Conservation (phyloP, 2,329 filamentous ascomycete genomes). For the Trichoderma sp. region DNA sequence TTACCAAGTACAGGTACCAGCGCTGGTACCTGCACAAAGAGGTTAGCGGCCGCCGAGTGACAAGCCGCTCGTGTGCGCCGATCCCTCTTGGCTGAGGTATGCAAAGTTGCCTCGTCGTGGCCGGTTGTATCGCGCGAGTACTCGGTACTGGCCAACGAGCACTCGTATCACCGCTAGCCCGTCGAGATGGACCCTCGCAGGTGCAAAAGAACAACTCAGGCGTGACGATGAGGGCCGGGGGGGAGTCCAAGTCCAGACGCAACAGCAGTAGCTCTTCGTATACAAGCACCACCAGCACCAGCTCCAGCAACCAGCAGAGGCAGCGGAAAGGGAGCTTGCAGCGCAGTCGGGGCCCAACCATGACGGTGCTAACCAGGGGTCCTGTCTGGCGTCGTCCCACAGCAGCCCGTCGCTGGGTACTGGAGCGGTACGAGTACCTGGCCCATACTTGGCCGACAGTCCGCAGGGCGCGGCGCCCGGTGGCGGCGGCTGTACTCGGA, state of each 20-base stretch:
- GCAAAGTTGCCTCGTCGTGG: neutral
- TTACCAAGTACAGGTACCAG: neutral
- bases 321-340: neutral
- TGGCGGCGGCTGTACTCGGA: neutral
- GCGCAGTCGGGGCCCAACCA: neutral
- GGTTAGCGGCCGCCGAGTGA: neutral
- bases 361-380: slow-evolving; percentile 13
- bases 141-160: neutral
- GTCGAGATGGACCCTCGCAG: neutral
- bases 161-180: slow-evolving; percentile 1
- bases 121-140: neutral
- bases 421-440: neutral
- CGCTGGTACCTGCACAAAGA: neutral
- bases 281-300: neutral
- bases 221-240: neutral
- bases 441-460: neutral
- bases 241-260: neutral
- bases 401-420: neutral
- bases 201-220: neutral
- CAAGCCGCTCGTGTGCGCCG: neutral
- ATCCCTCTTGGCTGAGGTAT: neutral
- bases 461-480: neutral
- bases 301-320: neutral
- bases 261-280: neutral
- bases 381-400: slow-evolving; percentile 2